Percentiles rank a stretch among this genome's conserved stretches.
These are phyloP conservation scores for Quillaja saponaria DNA, from an alignment of 306 rosid genomes.

Conservation along the genomic window DNA sequence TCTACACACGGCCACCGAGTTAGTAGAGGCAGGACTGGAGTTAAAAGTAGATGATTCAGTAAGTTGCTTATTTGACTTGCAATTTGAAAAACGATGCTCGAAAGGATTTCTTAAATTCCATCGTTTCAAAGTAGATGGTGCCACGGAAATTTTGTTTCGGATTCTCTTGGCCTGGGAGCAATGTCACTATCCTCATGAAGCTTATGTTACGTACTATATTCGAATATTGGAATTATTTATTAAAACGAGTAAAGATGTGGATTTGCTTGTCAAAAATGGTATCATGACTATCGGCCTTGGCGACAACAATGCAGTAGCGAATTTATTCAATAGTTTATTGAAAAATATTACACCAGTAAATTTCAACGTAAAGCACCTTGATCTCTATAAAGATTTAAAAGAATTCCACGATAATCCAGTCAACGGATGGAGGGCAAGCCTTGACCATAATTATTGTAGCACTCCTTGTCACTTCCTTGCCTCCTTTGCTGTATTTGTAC, in stretches of 20 bases:
- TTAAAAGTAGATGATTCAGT: background rate
- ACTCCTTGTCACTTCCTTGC: constrained; percentile 35
- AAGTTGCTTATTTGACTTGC: background rate
- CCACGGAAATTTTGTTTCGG: background rate
- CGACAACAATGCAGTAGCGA: constrained; percentile 23
- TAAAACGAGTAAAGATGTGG: constrained; percentile 4
- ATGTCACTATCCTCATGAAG: background rate
- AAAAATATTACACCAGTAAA: background rate
- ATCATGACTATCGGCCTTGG: constrained; percentile 31
- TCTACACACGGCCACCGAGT: background rate
- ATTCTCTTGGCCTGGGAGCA: constrained; percentile 6
- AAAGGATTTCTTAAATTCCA: background rate
- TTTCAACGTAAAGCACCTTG: background rate
- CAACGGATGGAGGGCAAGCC: constrained; percentile 26
- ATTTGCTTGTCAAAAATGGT: constrained; percentile 30
- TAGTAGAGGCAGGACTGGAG: background rate
- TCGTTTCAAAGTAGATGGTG: fast-evolving
- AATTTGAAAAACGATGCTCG: background rate
- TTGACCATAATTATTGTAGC: constrained; percentile 28
- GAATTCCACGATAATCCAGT: background rate
- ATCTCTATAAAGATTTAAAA: background rate
- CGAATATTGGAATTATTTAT: background rate
- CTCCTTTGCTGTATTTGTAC: constrained; percentile 18
- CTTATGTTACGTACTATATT: background rate
- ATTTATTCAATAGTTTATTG: constrained; percentile 29